Evolutionary conservation across 768 basidiomycete genomes (phyloP).

Genomic region (Russula virescens): DNA sequence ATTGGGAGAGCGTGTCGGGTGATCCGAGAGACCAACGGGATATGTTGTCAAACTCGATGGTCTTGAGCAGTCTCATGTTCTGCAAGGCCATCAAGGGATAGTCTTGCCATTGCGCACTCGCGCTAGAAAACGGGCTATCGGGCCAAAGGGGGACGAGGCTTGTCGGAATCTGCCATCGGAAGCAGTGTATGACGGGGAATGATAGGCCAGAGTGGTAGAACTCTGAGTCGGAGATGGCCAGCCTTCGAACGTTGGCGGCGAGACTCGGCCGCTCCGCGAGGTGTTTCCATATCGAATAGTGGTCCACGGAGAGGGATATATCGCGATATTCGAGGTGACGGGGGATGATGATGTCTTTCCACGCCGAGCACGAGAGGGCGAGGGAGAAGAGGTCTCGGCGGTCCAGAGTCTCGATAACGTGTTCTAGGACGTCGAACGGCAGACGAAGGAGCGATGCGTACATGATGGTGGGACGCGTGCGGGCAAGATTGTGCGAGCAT

Average conservation of each 20-base stretch:
- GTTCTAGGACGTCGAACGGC: slow-evolving; percentile 13
- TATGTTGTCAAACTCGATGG: slow-evolving; percentile 17
- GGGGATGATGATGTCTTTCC: slow-evolving; percentile 20
- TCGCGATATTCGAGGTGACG: slow-evolving; percentile 20
- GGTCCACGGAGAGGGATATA: slow-evolving; percentile 12
- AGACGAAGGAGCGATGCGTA: slow-evolving; percentile 5
- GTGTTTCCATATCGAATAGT: slow-evolving; percentile 14
- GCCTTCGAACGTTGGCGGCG: slow-evolving; percentile 18
- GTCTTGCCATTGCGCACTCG: background rate
- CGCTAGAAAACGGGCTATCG: background rate
- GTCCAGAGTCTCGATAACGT: slow-evolving; percentile 8
- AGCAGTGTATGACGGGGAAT: background rate
- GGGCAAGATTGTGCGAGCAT: background rate
- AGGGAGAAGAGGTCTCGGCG: slow-evolving; percentile 16
- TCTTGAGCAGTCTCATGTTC: slow-evolving; percentile 18
- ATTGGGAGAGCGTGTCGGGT: slow-evolving; percentile 15
- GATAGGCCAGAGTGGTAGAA: background rate
- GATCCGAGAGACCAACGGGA: slow-evolving; percentile 12
- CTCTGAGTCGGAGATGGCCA: slow-evolving; percentile 11
- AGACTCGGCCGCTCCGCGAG: slow-evolving; percentile 20
- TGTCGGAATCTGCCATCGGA: slow-evolving; percentile 10
- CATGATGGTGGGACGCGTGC: background rate
- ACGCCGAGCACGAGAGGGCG: slow-evolving; percentile 13
- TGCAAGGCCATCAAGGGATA: slow-evolving; percentile 12
- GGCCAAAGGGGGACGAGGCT: background rate